Evolutionary conservation across 495 filamentous ascomycete genomes (phyloP), one percentile per base, ranked within the genome.

Genomic region (Cercophora scortea): DNA sequence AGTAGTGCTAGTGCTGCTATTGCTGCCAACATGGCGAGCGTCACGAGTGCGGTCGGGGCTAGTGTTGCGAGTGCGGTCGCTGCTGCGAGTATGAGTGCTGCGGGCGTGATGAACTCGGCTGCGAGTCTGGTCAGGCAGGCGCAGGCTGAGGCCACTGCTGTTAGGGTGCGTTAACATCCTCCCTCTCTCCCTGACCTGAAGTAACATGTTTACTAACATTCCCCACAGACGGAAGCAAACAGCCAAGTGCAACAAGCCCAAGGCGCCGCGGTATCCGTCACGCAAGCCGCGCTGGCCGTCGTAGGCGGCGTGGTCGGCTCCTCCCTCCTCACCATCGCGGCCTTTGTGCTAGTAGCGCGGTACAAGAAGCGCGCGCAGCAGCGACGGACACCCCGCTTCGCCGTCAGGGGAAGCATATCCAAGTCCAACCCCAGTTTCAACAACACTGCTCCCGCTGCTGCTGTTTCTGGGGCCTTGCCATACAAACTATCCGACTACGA

Each of bases 261-360:
- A 19, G 57, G 62, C 19, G 60, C 61, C 25, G 67, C 67, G 1
- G 50, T 71, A 4, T 71, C 68, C 25, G 54, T 60, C 35, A 63
- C 70, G 1, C 68, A 65, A 52, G 56, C 69, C 12, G 71, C 71
- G n/a, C 60, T 64, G 16, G 61, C 70, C 8, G 61, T 75, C 8
- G 58, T 73, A 2, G 71, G 70, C 13, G 68, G 62, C 41, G 63
- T 75, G 35, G 42, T 73, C 45, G 72, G 65, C n/a, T 70, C 66
- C 5, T 64, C 69, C 8, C 57, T 75, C 39, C 50, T 75, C 19
- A 71, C 66, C 6, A 54, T 63, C 18, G 42, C 61, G 6, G 62
- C 53, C 11, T 63, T 70, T 34, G 63, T 55, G 36, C 54, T 71
- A 33, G 53, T 68, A 39, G 43, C 73, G n/a, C 60, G 68, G 41